phyloP scores from a whole-genome alignment of 495 filamentous ascomycete species.

The Hypomontagnella monticulosa region DNA sequence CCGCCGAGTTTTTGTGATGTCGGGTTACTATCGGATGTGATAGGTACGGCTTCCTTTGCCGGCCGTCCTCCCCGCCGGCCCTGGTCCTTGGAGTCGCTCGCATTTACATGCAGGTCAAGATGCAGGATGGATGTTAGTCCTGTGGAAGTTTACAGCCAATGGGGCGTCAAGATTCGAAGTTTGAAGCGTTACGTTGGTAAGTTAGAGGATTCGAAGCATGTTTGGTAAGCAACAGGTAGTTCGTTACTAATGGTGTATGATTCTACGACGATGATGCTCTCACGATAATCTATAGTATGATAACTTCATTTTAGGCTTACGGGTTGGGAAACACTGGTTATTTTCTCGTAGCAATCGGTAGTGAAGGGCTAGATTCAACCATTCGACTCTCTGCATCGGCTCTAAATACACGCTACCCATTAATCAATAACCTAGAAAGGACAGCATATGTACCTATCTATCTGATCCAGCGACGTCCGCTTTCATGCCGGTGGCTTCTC shows the following conservation, averaged over 20 bases:
- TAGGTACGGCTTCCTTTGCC: slow-evolving; percentile 35
- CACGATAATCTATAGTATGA: neutral
- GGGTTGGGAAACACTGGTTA: neutral
- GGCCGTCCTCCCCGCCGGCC: slow-evolving; percentile 12
- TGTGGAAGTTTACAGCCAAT: slow-evolving; percentile 20
- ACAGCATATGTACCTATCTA: no score
- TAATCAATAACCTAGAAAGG: no score
- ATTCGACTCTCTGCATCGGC: no score
- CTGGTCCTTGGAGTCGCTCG: slow-evolving; percentile 30
- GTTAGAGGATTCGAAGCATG: neutral
- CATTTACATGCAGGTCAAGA: slow-evolving; percentile 32
- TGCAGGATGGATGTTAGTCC: slow-evolving; percentile 20
- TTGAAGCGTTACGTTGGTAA: slow-evolving; percentile 4
- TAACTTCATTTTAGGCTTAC: no score
- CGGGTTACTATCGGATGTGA: slow-evolving; percentile 24
- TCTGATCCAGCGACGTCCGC: neutral
- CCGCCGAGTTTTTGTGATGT: slow-evolving; percentile 36
- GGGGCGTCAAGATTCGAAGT: slow-evolving; percentile 6
- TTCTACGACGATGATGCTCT: neutral
- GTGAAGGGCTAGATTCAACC: no score
- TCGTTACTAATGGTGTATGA: no score
- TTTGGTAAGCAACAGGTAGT: neutral
- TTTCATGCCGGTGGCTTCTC: neutral
- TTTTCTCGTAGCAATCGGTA: neutral
- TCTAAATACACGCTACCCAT: no score